Conservation (phyloP, 495 filamentous ascomycete genomes). For the Hypomontagnella monticulosa region DNA sequence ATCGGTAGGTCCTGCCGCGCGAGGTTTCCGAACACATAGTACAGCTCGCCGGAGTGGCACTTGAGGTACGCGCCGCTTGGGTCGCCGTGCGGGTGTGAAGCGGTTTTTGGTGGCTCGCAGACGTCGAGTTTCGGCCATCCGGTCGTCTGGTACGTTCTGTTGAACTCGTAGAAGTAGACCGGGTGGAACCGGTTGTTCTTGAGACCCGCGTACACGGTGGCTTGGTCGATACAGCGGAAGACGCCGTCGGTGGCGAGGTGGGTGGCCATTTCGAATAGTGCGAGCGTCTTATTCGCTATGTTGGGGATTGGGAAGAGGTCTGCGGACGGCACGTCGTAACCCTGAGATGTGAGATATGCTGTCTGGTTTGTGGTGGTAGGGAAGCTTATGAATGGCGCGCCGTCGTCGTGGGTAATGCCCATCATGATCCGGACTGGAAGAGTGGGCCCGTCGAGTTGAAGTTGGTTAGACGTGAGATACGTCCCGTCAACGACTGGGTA, state of each 20-base stretch:
- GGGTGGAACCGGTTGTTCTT: constrained; percentile 44
- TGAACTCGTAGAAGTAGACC: constrained; percentile 59
- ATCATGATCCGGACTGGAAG: constrained; percentile 54
- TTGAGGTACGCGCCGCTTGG: constrained; percentile 54
- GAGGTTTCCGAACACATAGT: constrained; percentile 54
- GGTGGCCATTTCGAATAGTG: constrained; percentile 55
- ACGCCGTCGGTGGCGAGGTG: constrained; percentile 59
- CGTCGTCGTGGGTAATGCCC: constrained; percentile 61
- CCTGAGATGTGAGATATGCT: constrained; percentile 51
- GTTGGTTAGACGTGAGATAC: constrained; percentile 50
- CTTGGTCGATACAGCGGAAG: constrained; percentile 62
- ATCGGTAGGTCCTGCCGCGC: constrained; percentile 45
- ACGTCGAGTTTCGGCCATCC: constrained; percentile 57
- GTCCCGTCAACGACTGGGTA: constrained; percentile 60
- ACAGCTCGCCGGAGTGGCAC: constrained; percentile 60
- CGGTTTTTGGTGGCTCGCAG: constrained; percentile 55
- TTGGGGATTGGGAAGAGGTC: constrained; percentile 50
- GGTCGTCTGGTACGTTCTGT: constrained; percentile 61
- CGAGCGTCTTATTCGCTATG: constrained; percentile 52
- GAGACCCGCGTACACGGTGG: constrained; percentile 53
- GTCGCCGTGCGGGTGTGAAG: constrained; percentile 53
- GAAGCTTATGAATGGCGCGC: constrained; percentile 57
- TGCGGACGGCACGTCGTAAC: constrained; percentile 48
- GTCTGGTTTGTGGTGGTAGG: constrained; percentile 48
- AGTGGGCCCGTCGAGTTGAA: constrained; percentile 44